Percentiles rank a stretch among this genome's conserved stretches.
Evolutionary conservation across 1,284 basidiomycete species (phyloP).

Genomic region (Amylostereum areolatum): DNA sequence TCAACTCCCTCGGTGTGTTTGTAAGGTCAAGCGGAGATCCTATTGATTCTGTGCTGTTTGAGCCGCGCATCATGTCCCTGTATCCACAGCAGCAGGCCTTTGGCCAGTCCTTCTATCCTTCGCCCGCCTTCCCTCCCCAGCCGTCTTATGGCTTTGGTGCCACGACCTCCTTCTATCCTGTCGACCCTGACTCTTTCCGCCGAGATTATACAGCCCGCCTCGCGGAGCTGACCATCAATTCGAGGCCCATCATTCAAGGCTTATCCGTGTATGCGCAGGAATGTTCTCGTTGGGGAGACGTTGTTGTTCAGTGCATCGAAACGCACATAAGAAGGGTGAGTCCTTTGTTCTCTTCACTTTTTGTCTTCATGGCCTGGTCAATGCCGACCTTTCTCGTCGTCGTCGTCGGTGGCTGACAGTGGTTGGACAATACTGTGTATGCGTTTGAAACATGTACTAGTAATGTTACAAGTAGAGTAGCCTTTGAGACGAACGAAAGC

Average conservation of each 20-base stretch:
- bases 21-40: constrained; percentile 7
- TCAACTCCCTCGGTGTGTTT: not conserved
- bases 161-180: constrained; percentile 33
- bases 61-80: not conserved
- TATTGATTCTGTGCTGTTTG: too few relatives aligned
- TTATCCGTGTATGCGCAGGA: constrained; percentile 95
- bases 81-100: not conserved
- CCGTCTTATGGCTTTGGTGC: not conserved
- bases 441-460: constrained; percentile 1
- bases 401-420: not conserved
- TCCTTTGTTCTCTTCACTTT: constrained; percentile 19
- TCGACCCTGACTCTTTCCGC: constrained; percentile 75
- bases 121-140: not conserved
- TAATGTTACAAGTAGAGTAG: too few relatives aligned
- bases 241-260: constrained; percentile 91
- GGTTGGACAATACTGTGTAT: not conserved
- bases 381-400: constrained; percentile 5
- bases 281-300: constrained; percentile 71
- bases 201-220: constrained; percentile 77
- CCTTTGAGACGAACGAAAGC: too few relatives aligned
- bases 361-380: constrained; percentile 4
- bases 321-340: constrained; percentile 86
- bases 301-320: constrained; percentile 86
- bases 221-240: constrained; percentile 88
- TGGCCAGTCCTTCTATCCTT: not conserved